These are phyloP conservation scores for Xylaria sp. DNA, from an alignment of 2,329 filamentous ascomycete genomes.

Conservation along the genomic window DNA sequence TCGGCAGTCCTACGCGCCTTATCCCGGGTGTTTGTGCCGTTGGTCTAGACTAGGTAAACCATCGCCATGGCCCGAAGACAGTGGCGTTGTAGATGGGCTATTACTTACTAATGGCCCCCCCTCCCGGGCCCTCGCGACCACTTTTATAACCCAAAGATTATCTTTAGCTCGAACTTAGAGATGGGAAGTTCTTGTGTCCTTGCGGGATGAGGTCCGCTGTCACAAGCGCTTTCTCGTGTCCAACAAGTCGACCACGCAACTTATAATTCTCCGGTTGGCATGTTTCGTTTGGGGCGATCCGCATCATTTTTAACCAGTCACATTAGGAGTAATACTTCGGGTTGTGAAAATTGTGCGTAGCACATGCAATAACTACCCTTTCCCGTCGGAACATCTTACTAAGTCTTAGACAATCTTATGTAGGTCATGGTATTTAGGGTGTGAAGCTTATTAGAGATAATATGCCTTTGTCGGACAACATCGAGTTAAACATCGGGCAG, in stretches of 20 bases:
- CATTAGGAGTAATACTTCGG: too few species aligned
- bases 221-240: neutral
- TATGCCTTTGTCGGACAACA: neutral
- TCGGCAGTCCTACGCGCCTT: too few species aligned
- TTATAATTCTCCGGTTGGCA: neutral
- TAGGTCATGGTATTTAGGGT: neutral
- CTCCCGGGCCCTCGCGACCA: too few species aligned
- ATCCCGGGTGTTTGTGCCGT: neutral
- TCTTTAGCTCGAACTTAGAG: too few species aligned
- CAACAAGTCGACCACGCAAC: neutral
- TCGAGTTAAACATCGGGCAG: too few species aligned
- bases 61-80: neutral
- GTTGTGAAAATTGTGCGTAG: too few species aligned
- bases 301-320: too few species aligned
- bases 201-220: neutral
- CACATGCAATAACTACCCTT: neutral
- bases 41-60: neutral
- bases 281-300: too few species aligned
- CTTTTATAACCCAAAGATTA: too few species aligned
- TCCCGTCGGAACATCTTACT: neutral
- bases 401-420: neutral
- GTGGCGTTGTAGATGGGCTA: neutral
- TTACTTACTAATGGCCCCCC: neutral
- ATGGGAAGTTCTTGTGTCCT: neutral
- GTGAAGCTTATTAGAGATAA: neutral